Percentiles rank a stretch among this genome's conserved stretches.
phyloP scores from a whole-genome alignment of 305 asterid species.

The Solanum chacoense region DNA sequence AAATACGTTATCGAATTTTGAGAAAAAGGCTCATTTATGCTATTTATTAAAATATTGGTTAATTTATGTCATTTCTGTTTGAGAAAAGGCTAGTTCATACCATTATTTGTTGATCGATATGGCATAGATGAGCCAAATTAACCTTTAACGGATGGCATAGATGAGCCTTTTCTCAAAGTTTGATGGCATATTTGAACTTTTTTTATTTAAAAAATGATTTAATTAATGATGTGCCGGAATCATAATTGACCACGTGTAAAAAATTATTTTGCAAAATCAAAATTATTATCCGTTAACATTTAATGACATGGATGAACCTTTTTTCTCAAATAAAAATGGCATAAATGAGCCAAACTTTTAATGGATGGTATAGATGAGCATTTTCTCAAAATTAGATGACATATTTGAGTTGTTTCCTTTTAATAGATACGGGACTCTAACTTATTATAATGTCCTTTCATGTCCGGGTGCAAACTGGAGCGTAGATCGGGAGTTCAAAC shows the following conservation, averaged over 20 bases:
- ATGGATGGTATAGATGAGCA: too few species aligned
- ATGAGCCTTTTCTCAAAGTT: background rate
- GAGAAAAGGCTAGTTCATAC: background rate
- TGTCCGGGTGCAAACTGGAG: background rate
- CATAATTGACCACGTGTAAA: too few species aligned
- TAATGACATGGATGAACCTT: background rate
- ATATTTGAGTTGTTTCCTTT: background rate
- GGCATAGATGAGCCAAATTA: rapidly evolving
- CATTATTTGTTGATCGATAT: too few species aligned
- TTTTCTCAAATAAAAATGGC: background rate
- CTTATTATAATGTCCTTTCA: background rate
- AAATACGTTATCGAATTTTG: background rate
- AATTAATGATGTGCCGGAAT: background rate
- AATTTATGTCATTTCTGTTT: too few species aligned
- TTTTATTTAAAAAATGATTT: too few species aligned
- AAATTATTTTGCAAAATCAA: background rate
- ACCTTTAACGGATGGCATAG: background rate
- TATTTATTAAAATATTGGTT: background rate
- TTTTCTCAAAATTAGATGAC: background rate
- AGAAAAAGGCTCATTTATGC: rapidly evolving
- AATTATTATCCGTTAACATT: background rate
- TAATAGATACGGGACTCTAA: background rate
- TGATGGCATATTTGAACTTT: too few species aligned
- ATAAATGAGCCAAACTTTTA: background rate
- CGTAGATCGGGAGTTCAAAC: background rate